Percentiles rank a stretch among this genome's conserved stretches.
These are phyloP conservation scores for Pneumocystis carinii DNA, from an alignment of 1,139 yeast genomes.

Conservation along the genomic window DNA sequence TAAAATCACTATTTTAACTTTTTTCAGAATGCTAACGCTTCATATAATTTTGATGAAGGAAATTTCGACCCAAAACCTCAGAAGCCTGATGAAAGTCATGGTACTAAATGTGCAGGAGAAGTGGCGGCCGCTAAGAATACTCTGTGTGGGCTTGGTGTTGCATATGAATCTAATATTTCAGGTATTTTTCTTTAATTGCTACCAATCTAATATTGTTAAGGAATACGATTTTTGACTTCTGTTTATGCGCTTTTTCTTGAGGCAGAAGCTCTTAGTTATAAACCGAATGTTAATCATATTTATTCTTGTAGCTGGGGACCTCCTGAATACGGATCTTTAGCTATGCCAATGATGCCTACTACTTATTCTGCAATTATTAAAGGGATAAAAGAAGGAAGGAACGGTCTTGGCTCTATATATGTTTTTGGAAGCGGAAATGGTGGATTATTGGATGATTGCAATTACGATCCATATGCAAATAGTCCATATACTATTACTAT, in stretches of 20 bases:
- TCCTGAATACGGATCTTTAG: conserved; percentile 73
- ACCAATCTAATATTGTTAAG: background rate
- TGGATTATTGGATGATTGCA: conserved; percentile 79
- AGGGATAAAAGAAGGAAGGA: conserved; percentile 76
- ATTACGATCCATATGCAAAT: conserved; percentile 94
- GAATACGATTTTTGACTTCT: conserved; percentile 58
- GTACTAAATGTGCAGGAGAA: conserved; percentile 97
- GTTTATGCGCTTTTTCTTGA: conserved; percentile 61
- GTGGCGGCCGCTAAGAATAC: conserved; percentile 74
- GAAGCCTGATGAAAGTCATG: conserved; percentile 80
- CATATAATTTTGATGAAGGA: conserved; percentile 76
- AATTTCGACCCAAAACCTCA: conserved; percentile 64
- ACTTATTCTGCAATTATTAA: conserved; percentile 70
- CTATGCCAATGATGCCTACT: conserved; percentile 67
- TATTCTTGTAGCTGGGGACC: conserved; percentile 99
- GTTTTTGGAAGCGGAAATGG: conserved; percentile 98
- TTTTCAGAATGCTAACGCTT: conserved; percentile 47
- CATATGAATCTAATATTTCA: conserved; percentile 69
- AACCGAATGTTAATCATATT: conserved; percentile 65
- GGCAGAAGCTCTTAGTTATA: conserved; percentile 74
- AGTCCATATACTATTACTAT: conserved; percentile 90
- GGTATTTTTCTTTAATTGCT: conserved; percentile 35
- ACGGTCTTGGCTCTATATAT: conserved; percentile 68
- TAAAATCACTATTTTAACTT: background rate
- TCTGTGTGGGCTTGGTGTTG: conserved; percentile 89